phyloP scores from a whole-genome alignment of 148 eudicot genomes.

The Dianthus caryophyllus region DNA sequence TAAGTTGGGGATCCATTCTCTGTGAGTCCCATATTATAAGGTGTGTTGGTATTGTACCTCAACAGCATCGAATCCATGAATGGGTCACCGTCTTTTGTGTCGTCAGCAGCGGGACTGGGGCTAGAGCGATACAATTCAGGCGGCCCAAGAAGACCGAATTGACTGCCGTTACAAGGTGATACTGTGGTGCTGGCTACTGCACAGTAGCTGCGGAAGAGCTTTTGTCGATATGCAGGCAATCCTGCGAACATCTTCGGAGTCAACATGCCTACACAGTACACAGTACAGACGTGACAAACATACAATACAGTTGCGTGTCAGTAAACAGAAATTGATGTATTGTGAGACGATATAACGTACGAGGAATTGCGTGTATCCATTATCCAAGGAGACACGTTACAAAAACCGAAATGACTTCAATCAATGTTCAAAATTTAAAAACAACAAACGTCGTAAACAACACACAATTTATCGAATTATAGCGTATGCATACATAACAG shows the following conservation, averaged over 20 bases:
- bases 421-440: too few species aligned
- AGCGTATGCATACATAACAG: too few species aligned
- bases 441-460: too few species aligned
- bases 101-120: neutral
- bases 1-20: conserved; percentile 18
- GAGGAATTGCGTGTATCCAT: too few species aligned
- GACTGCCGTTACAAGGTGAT: neutral
- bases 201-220: neutral
- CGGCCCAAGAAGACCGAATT: conserved; percentile 1
- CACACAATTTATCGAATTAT: too few species aligned
- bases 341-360: too few species aligned
- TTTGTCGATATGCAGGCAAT: neutral
- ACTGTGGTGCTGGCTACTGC: neutral
- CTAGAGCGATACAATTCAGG: conserved; percentile 13
- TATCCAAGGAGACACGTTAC: too few species aligned
- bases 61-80: conserved; percentile 16
- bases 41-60: neutral
- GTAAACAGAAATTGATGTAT: too few species aligned
- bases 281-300: too few species aligned
- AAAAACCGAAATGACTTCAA: too few species aligned
- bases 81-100: neutral
- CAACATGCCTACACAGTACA: conserved; percentile 15
- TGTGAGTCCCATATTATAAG: conserved; percentile 14
- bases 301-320: too few species aligned
- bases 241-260: neutral